phyloP scores from a whole-genome alignment of 371 early-diverging fungal species.

The Lichtheimia ramosa region DNA sequence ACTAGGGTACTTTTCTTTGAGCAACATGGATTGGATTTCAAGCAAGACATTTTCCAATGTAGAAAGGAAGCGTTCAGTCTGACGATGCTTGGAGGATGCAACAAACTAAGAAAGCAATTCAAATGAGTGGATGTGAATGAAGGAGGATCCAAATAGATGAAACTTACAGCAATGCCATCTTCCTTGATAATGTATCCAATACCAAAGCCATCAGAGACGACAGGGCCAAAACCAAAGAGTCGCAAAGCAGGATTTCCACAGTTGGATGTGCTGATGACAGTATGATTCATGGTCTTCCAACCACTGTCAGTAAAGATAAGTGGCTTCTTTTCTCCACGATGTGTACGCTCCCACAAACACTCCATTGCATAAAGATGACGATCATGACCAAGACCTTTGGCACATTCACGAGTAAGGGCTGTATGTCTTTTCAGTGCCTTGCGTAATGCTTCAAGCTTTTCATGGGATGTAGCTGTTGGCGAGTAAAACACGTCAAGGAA shows the following conservation, averaged over 20 bases:
- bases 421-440: conserved; percentile 71
- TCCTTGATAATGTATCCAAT: conserved; percentile 89
- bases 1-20: conserved; percentile 49
- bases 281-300: conserved; percentile 61
- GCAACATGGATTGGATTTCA: conserved; percentile 42
- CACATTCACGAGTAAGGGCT: conserved; percentile 69
- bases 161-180: conserved; percentile 43
- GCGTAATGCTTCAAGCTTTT: conserved; percentile 56
- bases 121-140: not conserved
- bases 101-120: conserved; percentile 30
- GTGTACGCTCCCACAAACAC: conserved; percentile 48
- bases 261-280: conserved; percentile 86
- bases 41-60: conserved; percentile 42
- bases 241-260: conserved; percentile 82
- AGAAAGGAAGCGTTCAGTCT: conserved; percentile 50
- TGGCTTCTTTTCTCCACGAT: conserved; percentile 62
- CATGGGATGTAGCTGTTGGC: conserved; percentile 27
- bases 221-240: conserved; percentile 91
- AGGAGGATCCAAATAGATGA: no score
- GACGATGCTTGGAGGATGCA: conserved; percentile 59
- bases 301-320: conserved; percentile 73
- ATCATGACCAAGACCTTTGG: conserved; percentile 82
- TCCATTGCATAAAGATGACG: conserved; percentile 83
- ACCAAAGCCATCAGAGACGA: conserved; percentile 90
- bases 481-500: conserved; percentile 78